Evolutionary conservation across 805 yeast genomes (phyloP).

Genomic region (Myxozyma mucilagina): DNA sequence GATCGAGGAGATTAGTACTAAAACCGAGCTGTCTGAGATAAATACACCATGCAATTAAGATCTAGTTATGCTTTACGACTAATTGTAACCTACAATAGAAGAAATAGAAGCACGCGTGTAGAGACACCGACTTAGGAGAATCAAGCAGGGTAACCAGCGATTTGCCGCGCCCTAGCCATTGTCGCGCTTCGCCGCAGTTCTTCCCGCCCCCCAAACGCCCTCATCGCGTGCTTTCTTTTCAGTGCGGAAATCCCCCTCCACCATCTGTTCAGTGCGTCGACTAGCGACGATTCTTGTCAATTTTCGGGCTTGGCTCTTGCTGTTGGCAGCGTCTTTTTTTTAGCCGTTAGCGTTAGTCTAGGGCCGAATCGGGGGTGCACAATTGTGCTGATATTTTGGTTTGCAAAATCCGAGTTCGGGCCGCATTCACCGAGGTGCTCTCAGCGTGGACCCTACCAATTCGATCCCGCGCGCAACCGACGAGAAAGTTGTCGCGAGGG

Average conservation of each 20-base stretch:
- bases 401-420: not conserved
- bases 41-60: too few relatives aligned
- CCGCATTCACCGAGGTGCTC: not conserved
- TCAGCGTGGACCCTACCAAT: not conserved
- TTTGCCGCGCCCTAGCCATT: not conserved
- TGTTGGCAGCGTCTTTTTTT: not conserved
- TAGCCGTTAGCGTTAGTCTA: not conserved
- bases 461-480: not conserved
- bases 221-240: not conserved
- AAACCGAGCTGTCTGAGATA: not conserved
- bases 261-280: too few relatives aligned
- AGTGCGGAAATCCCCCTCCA: too few relatives aligned
- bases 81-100: too few relatives aligned
- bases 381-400: not conserved
- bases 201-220: not conserved
- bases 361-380: not conserved
- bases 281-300: too few relatives aligned
- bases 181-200: not conserved
- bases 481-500: not conserved
- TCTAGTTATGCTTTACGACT: too few relatives aligned
- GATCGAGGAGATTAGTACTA: not conserved
- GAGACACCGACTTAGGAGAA: too few relatives aligned
- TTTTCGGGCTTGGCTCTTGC: not conserved
- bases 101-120: too few relatives aligned
- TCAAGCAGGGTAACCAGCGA: not conserved